These are phyloP conservation scores for Leonotis leonurus DNA, from an alignment of 257 asterid genomes.

Conservation along the genomic window DNA sequence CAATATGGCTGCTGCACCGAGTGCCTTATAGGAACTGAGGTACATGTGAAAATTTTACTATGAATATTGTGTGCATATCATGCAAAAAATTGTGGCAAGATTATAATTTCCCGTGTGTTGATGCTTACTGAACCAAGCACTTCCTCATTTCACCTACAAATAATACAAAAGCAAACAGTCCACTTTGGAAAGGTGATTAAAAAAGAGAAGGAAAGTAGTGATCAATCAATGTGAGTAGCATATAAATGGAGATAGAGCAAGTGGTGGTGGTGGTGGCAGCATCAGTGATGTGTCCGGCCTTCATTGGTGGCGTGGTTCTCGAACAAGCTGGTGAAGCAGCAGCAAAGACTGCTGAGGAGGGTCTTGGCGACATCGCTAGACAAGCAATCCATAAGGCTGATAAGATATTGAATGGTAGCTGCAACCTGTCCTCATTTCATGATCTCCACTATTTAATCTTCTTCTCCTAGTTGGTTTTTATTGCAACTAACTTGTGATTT, in stretches of 20 bases:
- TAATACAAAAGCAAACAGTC: neutral
- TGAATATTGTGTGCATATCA: no score
- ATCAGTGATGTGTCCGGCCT: neutral
- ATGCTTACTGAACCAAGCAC: neutral
- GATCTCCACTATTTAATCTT: neutral
- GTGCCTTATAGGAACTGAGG: neutral
- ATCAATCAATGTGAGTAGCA: neutral
- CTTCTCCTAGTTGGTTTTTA: neutral
- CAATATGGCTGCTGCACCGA: no score
- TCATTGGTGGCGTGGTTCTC: neutral
- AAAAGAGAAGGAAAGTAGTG: no score
- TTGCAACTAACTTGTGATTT: neutral
- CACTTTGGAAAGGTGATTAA: neutral
- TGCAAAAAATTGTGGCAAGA: no score
- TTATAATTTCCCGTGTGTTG: no score
- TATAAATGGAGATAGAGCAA: neutral
- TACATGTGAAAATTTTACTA: neutral
- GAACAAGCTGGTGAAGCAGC: neutral
- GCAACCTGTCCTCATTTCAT: neutral
- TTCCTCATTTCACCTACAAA: neutral
- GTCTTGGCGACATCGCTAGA: neutral
- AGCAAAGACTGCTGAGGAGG: neutral
- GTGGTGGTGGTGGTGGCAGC: neutral
- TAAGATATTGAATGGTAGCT: neutral
- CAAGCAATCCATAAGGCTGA: neutral